Evolutionary conservation across 305 asterid species (phyloP).

Genomic region (Solanum chacoense): DNA sequence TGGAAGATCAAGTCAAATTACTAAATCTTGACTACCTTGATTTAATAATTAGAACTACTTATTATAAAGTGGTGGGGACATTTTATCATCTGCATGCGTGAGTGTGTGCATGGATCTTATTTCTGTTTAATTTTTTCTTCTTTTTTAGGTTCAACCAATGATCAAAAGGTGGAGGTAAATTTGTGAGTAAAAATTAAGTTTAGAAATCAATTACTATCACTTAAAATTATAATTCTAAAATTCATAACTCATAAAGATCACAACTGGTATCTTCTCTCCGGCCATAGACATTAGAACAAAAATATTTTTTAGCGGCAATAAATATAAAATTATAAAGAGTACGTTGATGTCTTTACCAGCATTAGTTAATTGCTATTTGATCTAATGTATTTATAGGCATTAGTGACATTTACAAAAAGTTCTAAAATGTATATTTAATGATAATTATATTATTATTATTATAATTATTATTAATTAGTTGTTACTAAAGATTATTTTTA

Average conservation of each 20-base stretch:
- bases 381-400: not conserved
- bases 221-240: not conserved
- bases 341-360: no score
- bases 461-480: no score
- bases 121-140: not conserved
- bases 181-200: not conserved
- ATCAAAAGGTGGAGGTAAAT: not conserved
- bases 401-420: not conserved
- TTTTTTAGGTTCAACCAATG: not conserved
- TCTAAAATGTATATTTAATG: no score
- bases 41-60: not conserved
- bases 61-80: not conserved
- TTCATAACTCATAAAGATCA: not conserved
- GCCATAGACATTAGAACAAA: fast-evolving
- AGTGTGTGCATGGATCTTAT: not conserved
- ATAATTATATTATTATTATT: no score
- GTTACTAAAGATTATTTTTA: no score
- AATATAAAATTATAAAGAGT: not conserved
- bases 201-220: not conserved
- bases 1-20: not conserved
- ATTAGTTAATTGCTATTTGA: no score
- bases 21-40: not conserved
- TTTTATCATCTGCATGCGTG: not conserved
- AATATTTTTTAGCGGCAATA: no score
- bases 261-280: not conserved